A percentile compares a stretch with the other conserved stretches of the same genome.
Evolutionary conservation across 2,329 filamentous ascomycete genomes (phyloP).

Genomic region (Aureobasidium leucospermi): DNA sequence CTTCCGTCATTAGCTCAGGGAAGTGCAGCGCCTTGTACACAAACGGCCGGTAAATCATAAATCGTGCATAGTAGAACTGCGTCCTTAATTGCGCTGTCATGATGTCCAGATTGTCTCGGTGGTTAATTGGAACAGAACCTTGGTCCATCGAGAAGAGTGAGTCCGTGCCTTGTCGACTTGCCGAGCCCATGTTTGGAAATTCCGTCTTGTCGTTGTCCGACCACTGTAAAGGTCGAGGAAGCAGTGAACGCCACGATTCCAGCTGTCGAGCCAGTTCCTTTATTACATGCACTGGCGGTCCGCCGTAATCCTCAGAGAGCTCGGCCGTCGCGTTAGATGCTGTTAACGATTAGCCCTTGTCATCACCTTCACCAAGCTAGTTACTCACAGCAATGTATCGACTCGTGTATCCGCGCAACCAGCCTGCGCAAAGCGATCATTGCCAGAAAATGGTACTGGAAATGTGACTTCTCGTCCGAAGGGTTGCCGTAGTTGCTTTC

Average conservation of each 20-base stretch:
- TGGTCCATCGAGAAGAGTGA: conserved; percentile 44
- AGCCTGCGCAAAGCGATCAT: conserved; percentile 52
- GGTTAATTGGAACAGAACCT: conserved; percentile 36
- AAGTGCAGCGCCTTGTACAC: conserved; percentile 54
- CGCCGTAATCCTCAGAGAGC: conserved; percentile 28
- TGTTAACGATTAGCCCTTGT: background rate
- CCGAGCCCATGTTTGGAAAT: conserved; percentile 30
- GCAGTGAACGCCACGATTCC: conserved; percentile 50
- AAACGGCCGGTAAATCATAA: conserved; percentile 51
- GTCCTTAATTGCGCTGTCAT: conserved; percentile 52
- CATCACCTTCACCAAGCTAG: background rate
- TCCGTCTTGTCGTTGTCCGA: conserved; percentile 44
- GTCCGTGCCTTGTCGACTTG: conserved; percentile 21
- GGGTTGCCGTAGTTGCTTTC: conserved; percentile 35
- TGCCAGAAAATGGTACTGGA: conserved; percentile 53
- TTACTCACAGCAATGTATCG: conserved; percentile 46
- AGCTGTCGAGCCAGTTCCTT: conserved; percentile 48
- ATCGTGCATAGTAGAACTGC: conserved; percentile 53
- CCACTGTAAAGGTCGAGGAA: conserved; percentile 51
- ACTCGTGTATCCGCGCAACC: conserved; percentile 46
- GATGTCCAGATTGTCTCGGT: conserved; percentile 49
- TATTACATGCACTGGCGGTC: conserved; percentile 37
- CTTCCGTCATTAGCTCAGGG: conserved; percentile 45
- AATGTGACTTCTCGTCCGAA: conserved; percentile 46
- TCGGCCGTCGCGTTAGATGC: conserved; percentile 24